Conservation (phyloP, 1,284 basidiomycete genomes). For the Tylopilus sp. region DNA sequence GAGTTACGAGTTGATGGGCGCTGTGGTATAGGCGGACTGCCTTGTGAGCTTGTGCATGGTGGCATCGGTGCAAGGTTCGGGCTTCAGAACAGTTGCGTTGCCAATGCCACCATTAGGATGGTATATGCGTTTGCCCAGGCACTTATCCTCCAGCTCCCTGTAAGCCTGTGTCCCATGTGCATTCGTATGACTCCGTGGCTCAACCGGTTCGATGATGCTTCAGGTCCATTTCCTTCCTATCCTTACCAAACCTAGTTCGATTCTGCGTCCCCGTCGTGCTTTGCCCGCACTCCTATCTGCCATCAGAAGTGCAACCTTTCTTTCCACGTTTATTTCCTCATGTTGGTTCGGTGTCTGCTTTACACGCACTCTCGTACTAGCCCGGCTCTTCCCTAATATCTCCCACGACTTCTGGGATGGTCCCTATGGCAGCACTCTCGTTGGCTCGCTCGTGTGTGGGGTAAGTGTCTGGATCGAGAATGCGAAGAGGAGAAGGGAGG, state of each 20-base stretch:
- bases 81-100: conserved; percentile 51
- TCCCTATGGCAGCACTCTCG: conserved; percentile 59
- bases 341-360: conserved; percentile 67
- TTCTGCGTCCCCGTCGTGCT: conserved; percentile 43
- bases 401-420: conserved; percentile 76
- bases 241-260: conserved; percentile 49
- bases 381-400: conserved; percentile 56
- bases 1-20: conserved; percentile 48
- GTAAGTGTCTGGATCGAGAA: conserved; percentile 72
- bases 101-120: conserved; percentile 52
- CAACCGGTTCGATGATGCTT: not conserved
- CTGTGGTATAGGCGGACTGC: conserved; percentile 56
- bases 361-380: conserved; percentile 58
- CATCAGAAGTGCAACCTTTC: conserved; percentile 62
- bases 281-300: conserved; percentile 45
- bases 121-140: conserved; percentile 56
- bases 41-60: conserved; percentile 69
- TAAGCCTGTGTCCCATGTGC: conserved; percentile 32
- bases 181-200: not conserved
- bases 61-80: conserved; percentile 43
- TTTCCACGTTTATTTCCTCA: conserved; percentile 64
- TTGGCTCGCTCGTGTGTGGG: conserved; percentile 67
- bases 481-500: conserved; percentile 63
- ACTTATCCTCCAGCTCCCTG: conserved; percentile 62
- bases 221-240: conserved; percentile 67